Evolutionary conservation across 768 basidiomycete genomes (phyloP), one percentile per base, ranked within the genome.

Genomic region (Dioszegia hungarica): DNA sequence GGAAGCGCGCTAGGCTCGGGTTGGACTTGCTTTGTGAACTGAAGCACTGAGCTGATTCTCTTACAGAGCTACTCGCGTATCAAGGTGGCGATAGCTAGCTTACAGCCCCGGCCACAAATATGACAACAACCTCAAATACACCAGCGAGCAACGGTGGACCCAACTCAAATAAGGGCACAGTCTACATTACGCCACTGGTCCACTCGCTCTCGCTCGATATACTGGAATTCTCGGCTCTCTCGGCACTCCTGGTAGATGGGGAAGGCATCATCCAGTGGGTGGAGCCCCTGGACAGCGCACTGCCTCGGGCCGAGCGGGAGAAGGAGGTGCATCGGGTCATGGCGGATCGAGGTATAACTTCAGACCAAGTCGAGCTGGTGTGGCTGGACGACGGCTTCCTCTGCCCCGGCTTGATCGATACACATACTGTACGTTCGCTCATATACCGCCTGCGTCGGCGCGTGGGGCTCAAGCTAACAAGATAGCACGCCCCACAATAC

Each of bases 371-470:
- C 37, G 66, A 75, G 28, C 40, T 81, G 39, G 70, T 81, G 5
- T 73, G 81, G 58, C 75, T 81, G 17, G 69, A 67, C 54, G 39
- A 70, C 6, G 80, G 80, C 6, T 92, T 91, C 70, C 67, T 94
- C 54, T 83, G 90, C 68, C 92, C 92, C 5, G 92, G 92, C 3
- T 84, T 94, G 73, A 79, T 93, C 52, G 92, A 95, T 79, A 94
- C 91, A 28, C 91, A 94, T 76, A 89, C 87, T 31, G 91, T 91
- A 70, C 71, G 86, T 74, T 29, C 15, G 14, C 3, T 19, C 25
- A 9, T 2, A 22, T n/a, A n/a, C n/a, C n/a, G n/a, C n/a, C n/a
- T n/a, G n/a, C n/a, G n/a, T n/a, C n/a, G n/a, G n/a, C n/a, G n/a
- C n/a, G n/a, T n/a, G n/a, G n/a, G n/a, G n/a, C n/a, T n/a, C n/a